Conservation (phyloP, 805 yeast genomes). For the Ogataea henricii region DNA sequence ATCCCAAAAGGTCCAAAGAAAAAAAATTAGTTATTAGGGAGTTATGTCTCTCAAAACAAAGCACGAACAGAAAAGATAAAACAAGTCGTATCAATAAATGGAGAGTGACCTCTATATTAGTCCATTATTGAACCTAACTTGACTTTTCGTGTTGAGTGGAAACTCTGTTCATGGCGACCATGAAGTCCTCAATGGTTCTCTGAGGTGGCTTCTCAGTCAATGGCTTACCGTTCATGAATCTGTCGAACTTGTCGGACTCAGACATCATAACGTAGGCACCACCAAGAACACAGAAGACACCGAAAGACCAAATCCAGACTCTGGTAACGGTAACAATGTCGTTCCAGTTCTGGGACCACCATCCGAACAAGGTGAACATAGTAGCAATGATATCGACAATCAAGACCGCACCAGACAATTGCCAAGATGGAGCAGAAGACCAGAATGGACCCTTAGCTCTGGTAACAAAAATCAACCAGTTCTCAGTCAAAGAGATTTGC, state of each 20-base stretch:
- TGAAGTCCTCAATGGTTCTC: slow-evolving; percentile 81
- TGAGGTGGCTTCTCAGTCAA: slow-evolving; percentile 55
- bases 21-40: slow-evolving; percentile 19
- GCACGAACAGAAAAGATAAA: slow-evolving; percentile 16
- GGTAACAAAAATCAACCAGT: slow-evolving; percentile 96
- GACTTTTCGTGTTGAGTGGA: slow-evolving; percentile 88
- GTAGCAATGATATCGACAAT: slow-evolving; percentile 90
- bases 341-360: slow-evolving; percentile 98
- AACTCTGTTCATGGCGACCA: slow-evolving; percentile 85
- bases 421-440: slow-evolving; percentile 97
- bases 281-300: slow-evolving; percentile 94
- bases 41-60: slow-evolving; percentile 12
- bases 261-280: slow-evolving; percentile 96
- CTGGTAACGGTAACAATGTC: slow-evolving; percentile 93
- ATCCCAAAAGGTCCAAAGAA: slow-evolving; percentile 15
- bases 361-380: slow-evolving; percentile 89
- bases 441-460: slow-evolving; percentile 99
- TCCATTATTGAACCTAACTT: slow-evolving; percentile 41
- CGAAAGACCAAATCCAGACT: slow-evolving; percentile 94
- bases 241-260: slow-evolving; percentile 75
- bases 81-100: slow-evolving; percentile 15
- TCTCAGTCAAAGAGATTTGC: slow-evolving; percentile 92
- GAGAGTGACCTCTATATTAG: slow-evolving; percentile 18
- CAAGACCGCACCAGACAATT: slow-evolving; percentile 91
- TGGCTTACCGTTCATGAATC: slow-evolving; percentile 82